Base-by-base conservation (phyloP, 2,329 filamentous ascomycete species). In the Botrytis squamosa region DNA sequence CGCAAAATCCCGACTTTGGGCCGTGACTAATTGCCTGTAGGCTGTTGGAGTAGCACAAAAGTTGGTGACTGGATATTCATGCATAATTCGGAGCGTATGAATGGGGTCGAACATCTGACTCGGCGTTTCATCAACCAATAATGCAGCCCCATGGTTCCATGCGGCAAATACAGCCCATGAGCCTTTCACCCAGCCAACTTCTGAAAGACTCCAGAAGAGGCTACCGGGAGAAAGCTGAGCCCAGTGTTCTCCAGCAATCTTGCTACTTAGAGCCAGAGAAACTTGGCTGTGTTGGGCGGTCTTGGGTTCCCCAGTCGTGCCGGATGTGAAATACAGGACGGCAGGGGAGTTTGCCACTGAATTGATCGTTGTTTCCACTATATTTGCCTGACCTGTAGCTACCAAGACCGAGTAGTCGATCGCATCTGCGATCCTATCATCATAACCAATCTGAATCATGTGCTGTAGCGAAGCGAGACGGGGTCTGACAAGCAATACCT, bases 251-350 rank as follows among this genome's bases (percentile, higher is more conserved):
- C 52, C 52, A n/a, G 52, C 52, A 29, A 57, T 57, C 14, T 57
- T 57, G n/a, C 52, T 57, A 18, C 52, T 33, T 16, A 57, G n/a
- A 29, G 52, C n/a, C 14, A 57, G n/a, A 33, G 52, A 57, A 18
- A 29, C 8, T 57, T 57, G 52, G n/a, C 14, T 57, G 14, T 57
- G 52, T n/a, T 57, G 52, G 14, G 52, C 52, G 3, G 52, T 57
- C 68, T 79, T 79, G 20, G 78, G 78, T 16, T 60, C 75, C 8
- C 78, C 78, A 8, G 78, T 78, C 3, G 67, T 84, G 25, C 83
- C 76, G 33, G 81, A 78, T 44, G 78, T 80, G 64, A 79, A 80
- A 25, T 78, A 75, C 20, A 77, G 62, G 49, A 76, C 75, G 40
- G 62, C 62, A 73, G 52, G 20, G 62, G 52, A 57, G 14, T 29